Evolutionary conservation across 1,139 yeast species (phyloP).

Genomic region (Sugiyamaella paludigena): DNA sequence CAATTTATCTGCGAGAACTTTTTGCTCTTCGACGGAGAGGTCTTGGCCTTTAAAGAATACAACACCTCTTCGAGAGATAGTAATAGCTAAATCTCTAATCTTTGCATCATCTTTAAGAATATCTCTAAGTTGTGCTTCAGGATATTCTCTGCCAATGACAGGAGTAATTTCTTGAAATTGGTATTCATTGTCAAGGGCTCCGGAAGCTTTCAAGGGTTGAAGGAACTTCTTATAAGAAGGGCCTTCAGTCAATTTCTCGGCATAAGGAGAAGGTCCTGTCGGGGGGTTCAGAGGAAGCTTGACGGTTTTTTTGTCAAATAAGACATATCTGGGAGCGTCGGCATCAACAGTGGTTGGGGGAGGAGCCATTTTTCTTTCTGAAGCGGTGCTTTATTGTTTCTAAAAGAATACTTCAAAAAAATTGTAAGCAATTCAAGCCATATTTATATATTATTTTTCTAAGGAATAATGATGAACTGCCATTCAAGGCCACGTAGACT

Average conservation of each 20-base stretch:
- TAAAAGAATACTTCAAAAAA: too few relatives aligned
- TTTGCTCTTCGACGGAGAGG: slow-evolving; percentile 52
- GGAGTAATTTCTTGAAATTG: slow-evolving; percentile 30
- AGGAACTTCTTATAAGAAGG: slow-evolving; percentile 8
- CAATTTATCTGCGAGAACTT: slow-evolving; percentile 52
- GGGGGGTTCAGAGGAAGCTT: slow-evolving; percentile 14
- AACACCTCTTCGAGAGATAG: slow-evolving; percentile 63
- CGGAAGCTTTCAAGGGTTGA: slow-evolving; percentile 19
- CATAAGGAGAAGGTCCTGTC: slow-evolving; percentile 30
- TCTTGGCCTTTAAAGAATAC: slow-evolving; percentile 63
- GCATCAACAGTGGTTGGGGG: not conserved
- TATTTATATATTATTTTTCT: too few relatives aligned
- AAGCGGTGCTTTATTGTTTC: too few relatives aligned
- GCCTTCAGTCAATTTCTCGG: slow-evolving; percentile 20
- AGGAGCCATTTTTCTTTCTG: not conserved
- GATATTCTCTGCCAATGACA: slow-evolving; percentile 30
- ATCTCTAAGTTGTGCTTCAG: slow-evolving; percentile 40
- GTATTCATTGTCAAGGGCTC: slow-evolving; percentile 24
- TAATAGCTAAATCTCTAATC: slow-evolving; percentile 54
- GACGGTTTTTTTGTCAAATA: not conserved
- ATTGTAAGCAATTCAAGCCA: too few relatives aligned
- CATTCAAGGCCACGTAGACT: too few relatives aligned
- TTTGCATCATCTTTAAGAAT: slow-evolving; percentile 48
- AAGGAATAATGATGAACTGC: too few relatives aligned
- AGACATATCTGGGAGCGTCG: slow-evolving; percentile 7